Base-by-base conservation (phyloP, 1,284 basidiomycete genomes). In the Ustilago esculenta region DNA sequence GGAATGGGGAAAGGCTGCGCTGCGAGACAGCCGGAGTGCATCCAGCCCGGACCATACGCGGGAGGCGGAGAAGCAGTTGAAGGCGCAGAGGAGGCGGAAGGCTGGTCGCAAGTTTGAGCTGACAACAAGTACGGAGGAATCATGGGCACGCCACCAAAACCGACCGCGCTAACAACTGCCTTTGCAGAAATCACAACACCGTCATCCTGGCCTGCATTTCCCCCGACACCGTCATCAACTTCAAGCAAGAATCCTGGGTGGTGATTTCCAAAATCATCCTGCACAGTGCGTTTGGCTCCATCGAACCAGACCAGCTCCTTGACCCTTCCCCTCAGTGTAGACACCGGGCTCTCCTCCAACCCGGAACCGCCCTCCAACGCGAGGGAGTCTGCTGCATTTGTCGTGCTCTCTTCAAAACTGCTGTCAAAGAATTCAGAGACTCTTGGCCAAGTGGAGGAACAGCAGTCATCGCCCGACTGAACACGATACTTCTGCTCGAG, bases 131-230 rank as follows among this genome's bases (percentile, higher is more conserved):
- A 72, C 4, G 33, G 1, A 0, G 82, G 82, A 0, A 82, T 49
- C 29, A 47, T 52, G 0, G 82, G 82, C 21, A 58, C 40, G 6
- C 72, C 77, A 2, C 75, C 79, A 8, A 77, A 75, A 0, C 82
- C 81, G 15, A 82, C 63, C 0, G 83, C 82, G 30, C 79, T 63
- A 4, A 82, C 78, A 11, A 77, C 75, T 11, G 68, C 68, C 32
- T 60, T 63, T 0, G 75, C 64, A 9, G 64, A 67, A 25, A 67
- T 44, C 11, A 57, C 36, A 0, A 32, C 14, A 11, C 21, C 27
- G 20, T n/a, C n/a, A 12, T 40, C 27, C 17, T 27, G 7, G 18
- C 14, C 34, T 15, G 20, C 6, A 29, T 27, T 30, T 17, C 17
- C 25, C 7, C 9, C 23, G 14, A 23, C 17, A 15, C 33, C 30